These are phyloP conservation scores for Calonectria hongkongensis DNA, from an alignment of 2,329 filamentous ascomycete species.

Conservation along the genomic window DNA sequence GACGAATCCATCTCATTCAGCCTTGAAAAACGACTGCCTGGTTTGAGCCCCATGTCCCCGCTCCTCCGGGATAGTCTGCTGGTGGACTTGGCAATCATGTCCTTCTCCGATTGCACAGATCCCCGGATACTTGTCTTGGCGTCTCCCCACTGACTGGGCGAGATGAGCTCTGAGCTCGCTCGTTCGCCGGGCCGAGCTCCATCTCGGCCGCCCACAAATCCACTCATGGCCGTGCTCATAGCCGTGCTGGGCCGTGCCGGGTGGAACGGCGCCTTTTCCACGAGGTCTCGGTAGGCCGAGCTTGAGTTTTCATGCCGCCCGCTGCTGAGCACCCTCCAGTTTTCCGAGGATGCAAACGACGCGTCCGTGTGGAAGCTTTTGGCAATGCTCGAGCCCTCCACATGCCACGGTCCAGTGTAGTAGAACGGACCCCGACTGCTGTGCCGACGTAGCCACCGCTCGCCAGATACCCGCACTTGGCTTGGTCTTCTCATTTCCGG, in stretches of 20 bases:
- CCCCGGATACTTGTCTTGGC: constrained; percentile 46
- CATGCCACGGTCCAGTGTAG: constrained; percentile 45
- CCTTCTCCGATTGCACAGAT: constrained; percentile 46
- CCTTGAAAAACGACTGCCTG: constrained; percentile 42
- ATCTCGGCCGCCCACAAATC: constrained; percentile 36
- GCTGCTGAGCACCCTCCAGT: constrained; percentile 59
- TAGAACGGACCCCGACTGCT: constrained; percentile 43
- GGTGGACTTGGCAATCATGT: constrained; percentile 37
- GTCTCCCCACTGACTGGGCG: constrained; percentile 54
- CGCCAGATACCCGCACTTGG: constrained; percentile 49
- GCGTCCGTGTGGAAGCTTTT: constrained; percentile 54
- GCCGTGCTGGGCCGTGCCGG: constrained; percentile 58
- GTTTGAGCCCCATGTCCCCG: constrained; percentile 17
- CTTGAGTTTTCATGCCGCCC: constrained; percentile 54
- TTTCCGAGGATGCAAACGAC: constrained; percentile 61
- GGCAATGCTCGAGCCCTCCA: constrained; percentile 48
- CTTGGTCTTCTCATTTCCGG: constrained; percentile 52
- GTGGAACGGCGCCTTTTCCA: constrained; percentile 61
- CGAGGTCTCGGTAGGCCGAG: constrained; percentile 59
- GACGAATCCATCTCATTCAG: constrained; percentile 37
- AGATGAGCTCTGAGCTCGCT: constrained; percentile 48
- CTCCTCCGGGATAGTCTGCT: constrained; percentile 29
- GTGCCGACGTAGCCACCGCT: constrained; percentile 44
- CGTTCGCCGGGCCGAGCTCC: constrained; percentile 49
- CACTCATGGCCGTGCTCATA: constrained; percentile 38